A percentile compares a stretch with the other conserved stretches of the same genome.
phyloP scores from a whole-genome alignment of 768 basidiomycete species.

The Terana coerulea region DNA sequence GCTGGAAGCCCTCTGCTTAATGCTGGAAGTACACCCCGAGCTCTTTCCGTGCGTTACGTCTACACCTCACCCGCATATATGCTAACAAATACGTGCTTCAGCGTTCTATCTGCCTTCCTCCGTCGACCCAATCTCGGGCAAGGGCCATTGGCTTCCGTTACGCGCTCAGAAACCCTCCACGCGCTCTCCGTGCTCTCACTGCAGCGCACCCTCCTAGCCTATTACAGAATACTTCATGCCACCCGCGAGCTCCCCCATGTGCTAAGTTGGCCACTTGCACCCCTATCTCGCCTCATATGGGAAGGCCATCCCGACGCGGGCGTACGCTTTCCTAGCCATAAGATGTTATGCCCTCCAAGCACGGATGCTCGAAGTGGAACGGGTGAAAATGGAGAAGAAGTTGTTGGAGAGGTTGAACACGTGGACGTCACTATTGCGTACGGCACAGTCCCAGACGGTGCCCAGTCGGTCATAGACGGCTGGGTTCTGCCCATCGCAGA shows the following conservation, averaged over 20 bases:
- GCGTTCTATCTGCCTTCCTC: conserved; percentile 54
- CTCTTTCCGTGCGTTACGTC: conserved; percentile 59
- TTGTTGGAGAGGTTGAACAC: conserved; percentile 55
- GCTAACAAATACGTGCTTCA: conserved; percentile 26
- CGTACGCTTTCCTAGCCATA: conserved; percentile 66
- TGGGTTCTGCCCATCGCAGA: conserved; percentile 83
- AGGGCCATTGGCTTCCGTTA: conserved; percentile 51
- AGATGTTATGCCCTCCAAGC: conserved; percentile 74
- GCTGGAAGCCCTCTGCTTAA: conserved; percentile 54
- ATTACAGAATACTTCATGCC: conserved; percentile 74
- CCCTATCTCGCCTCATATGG: conserved; percentile 40
- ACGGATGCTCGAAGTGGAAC: conserved; percentile 75
- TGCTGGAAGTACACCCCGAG: conserved; percentile 69
- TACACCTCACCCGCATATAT: conserved; percentile 5
- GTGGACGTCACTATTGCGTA: conserved; percentile 64
- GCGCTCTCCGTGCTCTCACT: conserved; percentile 43
- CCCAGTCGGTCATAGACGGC: conserved; percentile 52
- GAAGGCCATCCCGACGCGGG: conserved; percentile 59
- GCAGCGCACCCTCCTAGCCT: conserved; percentile 70
- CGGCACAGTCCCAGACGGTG: conserved; percentile 47
- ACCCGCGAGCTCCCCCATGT: conserved; percentile 65
- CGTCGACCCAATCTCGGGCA: conserved; percentile 36
- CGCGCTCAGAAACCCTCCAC: conserved; percentile 25
- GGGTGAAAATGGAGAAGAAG: conserved; percentile 59
- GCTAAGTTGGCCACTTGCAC: conserved; percentile 54